phyloP scores from a whole-genome alignment of 768 basidiomycete species.

The Bullera alba region DNA sequence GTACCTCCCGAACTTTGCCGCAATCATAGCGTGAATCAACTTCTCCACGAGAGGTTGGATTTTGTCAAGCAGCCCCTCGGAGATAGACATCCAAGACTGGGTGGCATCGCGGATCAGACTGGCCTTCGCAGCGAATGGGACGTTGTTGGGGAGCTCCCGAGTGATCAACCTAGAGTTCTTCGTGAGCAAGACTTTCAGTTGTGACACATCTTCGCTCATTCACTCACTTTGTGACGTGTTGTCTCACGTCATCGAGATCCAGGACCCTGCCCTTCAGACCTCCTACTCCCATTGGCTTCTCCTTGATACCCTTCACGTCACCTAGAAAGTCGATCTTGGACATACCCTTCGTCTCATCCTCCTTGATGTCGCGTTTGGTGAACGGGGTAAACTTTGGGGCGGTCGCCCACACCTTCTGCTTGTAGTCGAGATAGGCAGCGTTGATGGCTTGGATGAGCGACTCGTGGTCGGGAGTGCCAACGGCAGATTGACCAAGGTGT shows the following conservation, averaged over 20 bases:
- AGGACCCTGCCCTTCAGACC: no score
- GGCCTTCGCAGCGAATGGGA: constrained; percentile 1
- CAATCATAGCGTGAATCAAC: no score
- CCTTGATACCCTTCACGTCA: no score
- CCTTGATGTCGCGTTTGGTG: no score
- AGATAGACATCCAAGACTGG: background rate
- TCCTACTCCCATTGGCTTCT: no score
- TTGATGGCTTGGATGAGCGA: constrained; percentile 9
- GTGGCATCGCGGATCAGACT: constrained; percentile 3
- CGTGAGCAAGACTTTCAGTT: background rate
- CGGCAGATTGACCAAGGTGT: constrained; percentile 1
- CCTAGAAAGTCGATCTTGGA: no score
- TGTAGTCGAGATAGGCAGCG: no score
- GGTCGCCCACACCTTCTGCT: no score
- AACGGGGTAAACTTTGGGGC: no score
- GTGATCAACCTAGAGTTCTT: background rate
- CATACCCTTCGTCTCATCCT: no score
- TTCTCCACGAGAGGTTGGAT: constrained; percentile 1
- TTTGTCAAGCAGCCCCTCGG: no score
- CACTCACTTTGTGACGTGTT: background rate
- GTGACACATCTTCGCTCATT: background rate
- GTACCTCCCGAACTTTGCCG: no score
- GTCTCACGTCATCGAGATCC: constrained; percentile 1
- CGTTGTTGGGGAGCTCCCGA: constrained; percentile 5
- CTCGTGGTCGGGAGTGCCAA: constrained; percentile 1